Percentiles rank a stretch among this genome's conserved stretches.
These are phyloP conservation scores for Agrocybe chaxingu DNA, from an alignment of 768 basidiomycete genomes.

Conservation along the genomic window DNA sequence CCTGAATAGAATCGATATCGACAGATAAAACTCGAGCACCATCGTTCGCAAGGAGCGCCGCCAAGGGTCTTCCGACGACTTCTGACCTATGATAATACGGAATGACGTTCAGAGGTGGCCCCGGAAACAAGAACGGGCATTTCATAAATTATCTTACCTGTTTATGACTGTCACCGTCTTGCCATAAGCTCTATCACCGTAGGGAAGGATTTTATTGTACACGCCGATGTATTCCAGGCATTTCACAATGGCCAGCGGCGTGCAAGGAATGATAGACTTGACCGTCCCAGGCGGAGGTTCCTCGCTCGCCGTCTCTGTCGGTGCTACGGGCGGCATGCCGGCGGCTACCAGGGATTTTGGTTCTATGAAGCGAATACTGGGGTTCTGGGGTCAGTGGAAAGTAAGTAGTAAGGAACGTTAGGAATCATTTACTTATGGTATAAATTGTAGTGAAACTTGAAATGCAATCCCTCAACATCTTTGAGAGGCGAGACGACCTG, in stretches of 20 bases:
- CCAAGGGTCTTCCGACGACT: slow-evolving; percentile 96
- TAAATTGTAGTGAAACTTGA: slow-evolving; percentile 92
- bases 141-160: slow-evolving; percentile 44
- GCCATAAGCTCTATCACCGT: slow-evolving; percentile 93
- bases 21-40: slow-evolving; percentile 94
- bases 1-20: slow-evolving; percentile 93
- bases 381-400: not conserved
- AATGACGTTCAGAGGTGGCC: not conserved
- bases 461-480: slow-evolving; percentile 96
- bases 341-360: slow-evolving; percentile 63
- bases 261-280: slow-evolving; percentile 97
- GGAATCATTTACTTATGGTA: slow-evolving; percentile 78
- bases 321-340: slow-evolving; percentile 37
- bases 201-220: slow-evolving; percentile 88
- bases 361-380: slow-evolving; percentile 88
- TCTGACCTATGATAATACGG: slow-evolving; percentile 63
- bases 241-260: slow-evolving; percentile 95
- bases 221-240: slow-evolving; percentile 87
- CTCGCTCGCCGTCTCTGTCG: slow-evolving; percentile 42
- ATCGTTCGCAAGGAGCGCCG: slow-evolving; percentile 92
- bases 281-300: slow-evolving; percentile 80
- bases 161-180: slow-evolving; percentile 94
- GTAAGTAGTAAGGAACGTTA: not conserved
- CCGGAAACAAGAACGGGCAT: not conserved
- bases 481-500: slow-evolving; percentile 93